phyloP scores from a whole-genome alignment of 208 protist genomes.

The Strigomonas culicis region DNA sequence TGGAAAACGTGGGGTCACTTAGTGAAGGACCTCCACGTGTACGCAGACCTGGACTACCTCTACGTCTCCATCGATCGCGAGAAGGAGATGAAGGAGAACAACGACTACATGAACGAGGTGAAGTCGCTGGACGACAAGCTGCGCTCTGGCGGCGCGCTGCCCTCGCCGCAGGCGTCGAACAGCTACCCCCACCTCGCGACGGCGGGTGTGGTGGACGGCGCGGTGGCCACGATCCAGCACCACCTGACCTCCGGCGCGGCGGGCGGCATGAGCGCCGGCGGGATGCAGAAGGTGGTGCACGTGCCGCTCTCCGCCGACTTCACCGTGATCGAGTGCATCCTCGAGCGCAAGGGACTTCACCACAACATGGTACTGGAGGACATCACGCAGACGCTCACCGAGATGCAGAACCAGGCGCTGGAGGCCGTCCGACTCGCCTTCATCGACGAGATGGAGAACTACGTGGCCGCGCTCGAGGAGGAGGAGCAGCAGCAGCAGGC shows the following conservation, averaged over 20 bases:
- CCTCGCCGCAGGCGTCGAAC: neutral
- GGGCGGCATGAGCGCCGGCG: too few relatives aligned
- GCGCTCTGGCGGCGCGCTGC: neutral
- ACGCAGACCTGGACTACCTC: constrained; percentile 78
- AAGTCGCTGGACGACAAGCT: constrained; percentile 28
- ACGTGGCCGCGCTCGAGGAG: constrained; percentile 11
- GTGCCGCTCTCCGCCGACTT: constrained; percentile 68
- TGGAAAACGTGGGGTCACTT: constrained; percentile 85
- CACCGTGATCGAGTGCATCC: constrained; percentile 71
- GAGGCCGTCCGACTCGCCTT: constrained; percentile 68
- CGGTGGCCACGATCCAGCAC: too few relatives aligned
- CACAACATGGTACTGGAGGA: constrained; percentile 85
- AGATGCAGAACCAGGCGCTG: constrained; percentile 65
- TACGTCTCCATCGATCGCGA: constrained; percentile 66
- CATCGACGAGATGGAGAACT: constrained; percentile 33
- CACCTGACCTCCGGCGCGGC: too few relatives aligned
- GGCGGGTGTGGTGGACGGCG: constrained; percentile 2
- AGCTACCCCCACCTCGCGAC: neutral
- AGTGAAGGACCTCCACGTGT: constrained; percentile 81
- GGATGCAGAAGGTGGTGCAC: constrained; percentile 13
- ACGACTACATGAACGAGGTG: constrained; percentile 46
- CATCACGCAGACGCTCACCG: constrained; percentile 55
- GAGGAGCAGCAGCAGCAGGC: neutral
- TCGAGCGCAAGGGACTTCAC: constrained; percentile 78
- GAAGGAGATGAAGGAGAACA: constrained; percentile 45